Evolutionary conservation across 1,284 basidiomycete species (phyloP), one percentile per base, ranked within the genome.

Genomic region (Naganishia sp.): DNA sequence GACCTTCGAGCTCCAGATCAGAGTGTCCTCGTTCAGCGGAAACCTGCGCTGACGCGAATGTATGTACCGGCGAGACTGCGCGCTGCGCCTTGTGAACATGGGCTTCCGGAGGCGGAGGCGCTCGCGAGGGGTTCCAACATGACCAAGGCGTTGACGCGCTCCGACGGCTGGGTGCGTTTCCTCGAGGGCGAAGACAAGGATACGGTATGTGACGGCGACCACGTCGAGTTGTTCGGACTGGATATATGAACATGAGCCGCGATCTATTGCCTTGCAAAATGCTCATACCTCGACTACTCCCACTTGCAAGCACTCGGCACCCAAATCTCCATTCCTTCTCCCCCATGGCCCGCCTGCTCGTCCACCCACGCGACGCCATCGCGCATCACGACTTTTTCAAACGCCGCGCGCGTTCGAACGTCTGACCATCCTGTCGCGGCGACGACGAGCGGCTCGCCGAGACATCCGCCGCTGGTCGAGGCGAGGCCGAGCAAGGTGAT

Each of bases 361-460:
- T 99, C 95, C 41, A 98, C 76, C 95, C 95, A 99, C 63, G 92
- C 93, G 49, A 96, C 82, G 0, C 94, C 95, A 71, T 98, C 94
- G 41, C 89, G 83, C 71, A 93, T 83, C 15, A 93, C 83, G 86
- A 95, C 94, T 71, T 94, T 93, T 69, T 93, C 88, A 72, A 99
- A 77, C 2, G 89, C 92, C 5, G 87, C 85, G 45, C 84, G 82
- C 0, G 91, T 88, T 32, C 94, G 83, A 21, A 90, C 88, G 45
- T 83, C 76, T 0, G 85, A 85, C 95, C 95, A 98, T 3, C 86
- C 87, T n/a, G 85, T 85, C 52, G 71, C 77, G 32, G 77, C 76
- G 41, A 87, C 82, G 21, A 92, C 78, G 0, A 87, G 86, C 53
- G 83, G 81, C 52, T 85, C 83, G 67, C 87, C 85, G n/a, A 61